Base-by-base conservation (phyloP, 805 yeast genomes). In the Metschnikowia shivogae region DNA sequence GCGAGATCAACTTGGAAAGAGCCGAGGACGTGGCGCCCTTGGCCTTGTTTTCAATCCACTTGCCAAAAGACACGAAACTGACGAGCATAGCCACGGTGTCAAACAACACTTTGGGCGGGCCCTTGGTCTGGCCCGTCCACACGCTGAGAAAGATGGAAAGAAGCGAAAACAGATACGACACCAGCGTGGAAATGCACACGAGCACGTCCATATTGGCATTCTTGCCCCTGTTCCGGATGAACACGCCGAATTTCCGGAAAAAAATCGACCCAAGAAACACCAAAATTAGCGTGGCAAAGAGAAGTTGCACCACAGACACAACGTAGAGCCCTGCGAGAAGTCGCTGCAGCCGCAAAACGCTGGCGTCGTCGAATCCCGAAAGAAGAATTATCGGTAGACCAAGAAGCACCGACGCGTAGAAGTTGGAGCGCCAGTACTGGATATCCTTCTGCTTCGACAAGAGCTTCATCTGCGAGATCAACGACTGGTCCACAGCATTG, bases 11-110 rank as follows among this genome's bases (percentile, higher is more conserved):
- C 52, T 82, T 80, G 0, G 97, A 84, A 34, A 93, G 72, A 0
- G 98, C 95, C 3, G 87, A 78, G 0, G 97, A 87, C 0, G 98
- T 93, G 47, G 86, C 88, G 4, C 98, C 96, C 59, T 93, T 89
- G 2, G 99, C 98, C 52, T 77, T 81, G 63, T 86, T 87, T 60
- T 93, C 99, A 19, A 90, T 70, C 77, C 87, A 86, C 65, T 93
- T 92, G 2, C 99, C 99, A 36, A 89, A 68, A 7, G 93, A 77
- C 24, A 93, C 89, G 62, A 89, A 93, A 5, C 82, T 68, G 41
- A 92, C 74, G 34, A 93, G 72, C 95, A 95, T 88, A 12, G 84
- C 81, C 1, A 89, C 76, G 0, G 98, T 89, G 47, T 89, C 97
- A 70, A 93, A 90, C 30, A 89, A 70, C 0, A 84, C 79, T 42